Conservation (phyloP, 228 moss, liverwort and hornwort species). For the Sphagnum magellanicum region DNA sequence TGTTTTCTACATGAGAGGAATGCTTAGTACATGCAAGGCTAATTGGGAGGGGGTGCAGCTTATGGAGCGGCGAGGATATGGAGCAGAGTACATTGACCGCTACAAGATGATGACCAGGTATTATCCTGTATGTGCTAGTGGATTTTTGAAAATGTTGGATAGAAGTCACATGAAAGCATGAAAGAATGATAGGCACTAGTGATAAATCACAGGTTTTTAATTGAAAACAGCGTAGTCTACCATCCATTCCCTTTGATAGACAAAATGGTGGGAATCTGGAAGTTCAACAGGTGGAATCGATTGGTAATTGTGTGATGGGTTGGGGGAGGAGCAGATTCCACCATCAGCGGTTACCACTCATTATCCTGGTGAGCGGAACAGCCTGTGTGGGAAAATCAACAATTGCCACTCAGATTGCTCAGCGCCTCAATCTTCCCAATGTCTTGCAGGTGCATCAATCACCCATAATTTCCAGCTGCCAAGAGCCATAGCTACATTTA, state of each 20-base stretch:
- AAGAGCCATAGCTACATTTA: neutral
- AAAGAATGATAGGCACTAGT: too few species aligned
- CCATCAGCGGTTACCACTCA: slow-evolving; percentile 78
- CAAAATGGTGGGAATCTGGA: too few species aligned
- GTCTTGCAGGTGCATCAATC: slow-evolving; percentile 62
- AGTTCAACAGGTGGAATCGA: too few species aligned
- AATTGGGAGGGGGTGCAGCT: slow-evolving; percentile 28
- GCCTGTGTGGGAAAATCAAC: slow-evolving; percentile 92
- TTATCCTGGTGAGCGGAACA: slow-evolving; percentile 84
- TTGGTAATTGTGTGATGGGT: too few species aligned
- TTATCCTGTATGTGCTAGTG: neutral
- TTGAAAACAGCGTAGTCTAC: too few species aligned
- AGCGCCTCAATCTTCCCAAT: slow-evolving; percentile 84
- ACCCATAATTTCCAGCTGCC: neutral
- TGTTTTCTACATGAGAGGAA: too few species aligned
- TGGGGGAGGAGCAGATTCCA: slow-evolving; percentile 52
- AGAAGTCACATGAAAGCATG: too few species aligned
- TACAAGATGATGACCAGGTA: slow-evolving; percentile 94
- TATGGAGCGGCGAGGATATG: slow-evolving; percentile 86
- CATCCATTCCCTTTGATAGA: too few species aligned
- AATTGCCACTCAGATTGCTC: slow-evolving; percentile 89
- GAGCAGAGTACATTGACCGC: slow-evolving; percentile 71
- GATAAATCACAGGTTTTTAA: too few species aligned
- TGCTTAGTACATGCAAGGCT: too few species aligned
- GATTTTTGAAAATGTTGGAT: too few species aligned